Evolutionary conservation across 1,284 basidiomycete genomes (phyloP), one percentile per base, ranked within the genome.

Genomic region (Trichosporon sp.): DNA sequence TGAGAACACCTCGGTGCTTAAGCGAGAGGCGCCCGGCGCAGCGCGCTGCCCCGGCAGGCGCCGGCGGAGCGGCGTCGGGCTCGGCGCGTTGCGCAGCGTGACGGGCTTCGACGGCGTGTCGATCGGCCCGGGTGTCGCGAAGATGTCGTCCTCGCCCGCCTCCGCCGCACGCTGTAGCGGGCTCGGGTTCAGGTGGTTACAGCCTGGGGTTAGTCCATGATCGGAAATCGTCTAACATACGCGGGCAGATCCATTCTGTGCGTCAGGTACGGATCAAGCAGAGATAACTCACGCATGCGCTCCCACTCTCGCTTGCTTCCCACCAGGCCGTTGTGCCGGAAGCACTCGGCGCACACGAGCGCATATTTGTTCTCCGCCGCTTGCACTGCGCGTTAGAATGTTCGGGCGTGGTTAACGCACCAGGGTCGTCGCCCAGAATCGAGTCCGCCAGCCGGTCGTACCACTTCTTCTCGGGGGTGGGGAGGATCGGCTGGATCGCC

Each of bases 341-440:
- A 96, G 80, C 96, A 99, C 74, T 90, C 90, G 70, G 90, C 89
- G 82, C 96, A 99, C 53, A 99, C 97, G 68, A 99, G 87, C 1
- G 96, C 97, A 77, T 95, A 99, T 70, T 92, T 90, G 72, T 81
- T 85, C 69, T 80, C 76, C 25, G 80, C 77, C 3, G 81, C 78
- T 67, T 84, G 83, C 35, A 80, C 77, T 78, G 72, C 29, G 31
- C 27, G 70, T 34, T 72, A 62, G 47, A 63, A 42, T 23, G 31
- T 86, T 87, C 27, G 25, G 25, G 9, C 86, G 83, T 8, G 81
- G 47, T 82, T 81, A 76, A 25, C 85, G 84, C 62, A 87, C 82
- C 72, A 89, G 91, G 74, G 75, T 95, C 93, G 67, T 93, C 92
- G 21, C 93, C 93, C 0, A 96, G 85, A 65, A 96, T 86, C 8